Evolutionary conservation across 2,329 filamentous ascomycete genomes (phyloP), one percentile per base, ranked within the genome.

Genomic region (Sporothrix curviconia): DNA sequence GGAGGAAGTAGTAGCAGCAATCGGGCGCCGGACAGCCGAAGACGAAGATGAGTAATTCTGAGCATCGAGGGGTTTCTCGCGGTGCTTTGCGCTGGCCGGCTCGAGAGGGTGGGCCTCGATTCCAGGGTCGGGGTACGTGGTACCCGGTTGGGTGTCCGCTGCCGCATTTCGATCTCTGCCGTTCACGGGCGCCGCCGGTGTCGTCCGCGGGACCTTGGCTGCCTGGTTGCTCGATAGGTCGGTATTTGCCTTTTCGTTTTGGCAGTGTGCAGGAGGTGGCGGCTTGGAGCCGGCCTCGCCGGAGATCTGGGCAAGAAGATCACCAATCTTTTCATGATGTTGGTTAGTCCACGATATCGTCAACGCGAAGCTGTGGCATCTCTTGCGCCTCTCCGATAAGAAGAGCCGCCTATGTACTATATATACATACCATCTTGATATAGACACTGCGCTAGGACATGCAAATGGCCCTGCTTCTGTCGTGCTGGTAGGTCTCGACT

Each of bases 231-330:
- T 34, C 30, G 51, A 1, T 1, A 77, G 66, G 56, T 82, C 77
- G 59, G 78, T 74, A 36, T 80, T 78, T 50, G 81, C 78, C 66
- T 85, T 86, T 62, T 83, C 77, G 69, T 86, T 86, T 37, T 73
- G 68, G 28, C 67, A 65, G 64, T 15, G 71, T 63, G 43, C 61
- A 58, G 49, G 68, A 15, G 72, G 64, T 14, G 76, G 64, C 9
- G 72, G 67, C 28, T 72, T 61, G 55, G 67, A 43, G 64, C 75
- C 70, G 66, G 78, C 75, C 61, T 77, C 76, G 66, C 82, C 83
- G 62, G 75, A 80, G 63, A 86, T 86, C 67, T 82, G 79, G 63
- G 81, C 83, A 34, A 83, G 74, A n/a, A 83, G 72, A 62, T 83
- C 79, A 60, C 76, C 71, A 64, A 83, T 82, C 78, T 80, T 59